Conservation (phyloP, 1,284 basidiomycete genomes). For the Sanghuangporus baumii region DNA sequence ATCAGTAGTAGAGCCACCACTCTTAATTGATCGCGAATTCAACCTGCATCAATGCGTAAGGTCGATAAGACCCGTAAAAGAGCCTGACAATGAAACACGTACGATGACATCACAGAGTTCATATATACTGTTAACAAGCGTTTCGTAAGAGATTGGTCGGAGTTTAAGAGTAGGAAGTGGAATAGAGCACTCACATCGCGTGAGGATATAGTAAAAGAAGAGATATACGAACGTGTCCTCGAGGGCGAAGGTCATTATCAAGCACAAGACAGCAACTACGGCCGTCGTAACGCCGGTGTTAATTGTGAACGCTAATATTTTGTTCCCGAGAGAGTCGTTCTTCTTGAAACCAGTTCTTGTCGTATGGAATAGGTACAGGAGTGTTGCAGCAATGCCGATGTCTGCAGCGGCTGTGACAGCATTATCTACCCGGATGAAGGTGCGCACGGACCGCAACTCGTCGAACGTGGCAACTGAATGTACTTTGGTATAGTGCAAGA, state of each 20-base stretch:
- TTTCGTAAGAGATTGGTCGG: background rate
- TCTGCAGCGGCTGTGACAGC: constrained; percentile 6
- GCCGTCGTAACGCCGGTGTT: constrained; percentile 20
- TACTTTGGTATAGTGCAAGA: background rate
- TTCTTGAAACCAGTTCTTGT: constrained; percentile 12
- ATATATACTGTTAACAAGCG: constrained; percentile 2
- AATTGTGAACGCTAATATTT: constrained; percentile 11
- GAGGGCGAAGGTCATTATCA: constrained; percentile 3
- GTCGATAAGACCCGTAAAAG: background rate
- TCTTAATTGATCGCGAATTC: constrained; percentile 3
- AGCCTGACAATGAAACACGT: background rate
- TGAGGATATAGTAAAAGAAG: constrained; percentile 3
- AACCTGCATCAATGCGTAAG: background rate
- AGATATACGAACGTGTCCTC: constrained; percentile 12
- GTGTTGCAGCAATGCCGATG: constrained; percentile 11
- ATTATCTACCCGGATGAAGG: background rate
- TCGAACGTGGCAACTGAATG: background rate
- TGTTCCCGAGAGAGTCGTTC: constrained; percentile 10
- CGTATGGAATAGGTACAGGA: constrained; percentile 14
- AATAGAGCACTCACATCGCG: background rate
- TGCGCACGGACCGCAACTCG: constrained; percentile 33
- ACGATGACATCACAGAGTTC: constrained; percentile 10
- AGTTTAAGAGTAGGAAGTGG: background rate
- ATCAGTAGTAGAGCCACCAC: background rate
- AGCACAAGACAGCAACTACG: constrained; percentile 4